A percentile compares a stretch with the other conserved stretches of the same genome.
Evolutionary conservation across 495 filamentous ascomycete species (phyloP).

Genomic region (Letharia columbiana): DNA sequence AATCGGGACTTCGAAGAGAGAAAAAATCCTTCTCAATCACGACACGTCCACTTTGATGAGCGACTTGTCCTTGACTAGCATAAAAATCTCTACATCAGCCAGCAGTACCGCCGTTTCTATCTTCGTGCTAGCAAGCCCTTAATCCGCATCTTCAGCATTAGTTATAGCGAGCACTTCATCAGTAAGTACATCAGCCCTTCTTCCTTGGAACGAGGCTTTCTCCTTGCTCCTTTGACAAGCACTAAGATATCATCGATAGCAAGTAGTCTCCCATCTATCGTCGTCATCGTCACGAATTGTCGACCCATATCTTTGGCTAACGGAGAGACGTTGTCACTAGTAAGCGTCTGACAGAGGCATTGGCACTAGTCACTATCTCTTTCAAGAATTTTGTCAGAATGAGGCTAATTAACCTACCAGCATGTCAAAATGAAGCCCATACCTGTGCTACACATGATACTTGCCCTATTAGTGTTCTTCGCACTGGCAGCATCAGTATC

Average conservation of each 20-base stretch:
- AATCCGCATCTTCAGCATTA: background rate
- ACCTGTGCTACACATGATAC: background rate
- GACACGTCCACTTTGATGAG: constrained; percentile 9
- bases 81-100: background rate
- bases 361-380: background rate
- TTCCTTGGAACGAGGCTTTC: background rate
- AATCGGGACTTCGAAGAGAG: constrained; percentile 4
- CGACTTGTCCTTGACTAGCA: constrained; percentile 8
- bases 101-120: background rate
- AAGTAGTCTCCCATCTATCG: background rate
- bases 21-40: background rate
- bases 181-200: background rate
- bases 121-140: background rate
- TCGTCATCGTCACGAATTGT: background rate
- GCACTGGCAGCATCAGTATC: background rate
- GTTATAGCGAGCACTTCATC: background rate
- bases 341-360: background rate
- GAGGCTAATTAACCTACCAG: too few species aligned
- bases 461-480: background rate
- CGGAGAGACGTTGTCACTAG: background rate
- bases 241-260: background rate
- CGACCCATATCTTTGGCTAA: background rate
- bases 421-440: background rate
- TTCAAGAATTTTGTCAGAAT: background rate
- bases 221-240: background rate